A percentile compares a stretch with the other conserved stretches of the same genome.
Evolutionary conservation across 2,329 filamentous ascomycete species (phyloP).

Genomic region (Delphinella strobiligena): DNA sequence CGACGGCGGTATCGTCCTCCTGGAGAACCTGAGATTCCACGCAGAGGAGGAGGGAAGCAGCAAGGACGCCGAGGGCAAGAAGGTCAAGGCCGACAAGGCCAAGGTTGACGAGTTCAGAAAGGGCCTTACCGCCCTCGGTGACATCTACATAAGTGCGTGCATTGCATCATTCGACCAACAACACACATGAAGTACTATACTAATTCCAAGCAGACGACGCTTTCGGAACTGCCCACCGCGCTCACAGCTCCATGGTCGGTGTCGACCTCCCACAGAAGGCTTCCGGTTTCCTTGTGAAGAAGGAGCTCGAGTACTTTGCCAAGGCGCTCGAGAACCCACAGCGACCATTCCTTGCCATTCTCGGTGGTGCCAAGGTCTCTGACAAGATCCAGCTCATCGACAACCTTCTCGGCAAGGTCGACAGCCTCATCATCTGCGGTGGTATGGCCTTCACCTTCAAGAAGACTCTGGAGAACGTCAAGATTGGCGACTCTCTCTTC

Average conservation of each 20-base stretch:
- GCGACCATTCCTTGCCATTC: conserved; percentile 95
- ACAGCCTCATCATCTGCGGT: conserved; percentile 92
- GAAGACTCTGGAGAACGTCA: conserved; percentile 86
- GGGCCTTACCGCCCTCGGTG: conserved; percentile 84
- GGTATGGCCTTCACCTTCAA: conserved; percentile 99
- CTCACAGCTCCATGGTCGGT: conserved; percentile 98
- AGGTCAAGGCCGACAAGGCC: conserved; percentile 92
- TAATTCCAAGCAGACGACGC: conserved; percentile 62
- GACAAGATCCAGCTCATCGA: conserved; percentile 99
- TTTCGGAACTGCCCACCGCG: conserved; percentile 95
- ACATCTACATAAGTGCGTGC: conserved; percentile 84
- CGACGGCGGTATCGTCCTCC: conserved; percentile 71
- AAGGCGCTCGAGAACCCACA: conserved; percentile 87
- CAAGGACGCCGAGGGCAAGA: conserved; percentile 90
- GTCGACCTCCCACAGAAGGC: conserved; percentile 93
- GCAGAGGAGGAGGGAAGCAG: conserved; percentile 93
- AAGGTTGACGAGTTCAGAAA: conserved; percentile 90
- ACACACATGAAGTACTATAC: not conserved
- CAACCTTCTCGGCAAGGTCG: conserved; percentile 95
- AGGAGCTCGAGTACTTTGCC: conserved; percentile 99
- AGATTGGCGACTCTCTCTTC: conserved; percentile 84
- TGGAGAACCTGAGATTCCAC: conserved; percentile 98
- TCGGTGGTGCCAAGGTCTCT: conserved; percentile 94
- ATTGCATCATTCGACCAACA: not conserved
- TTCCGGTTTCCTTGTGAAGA: conserved; percentile 98